Conservation (phyloP, 2,329 filamentous ascomycete genomes). For the Pestalotiopsis fici region DNA sequence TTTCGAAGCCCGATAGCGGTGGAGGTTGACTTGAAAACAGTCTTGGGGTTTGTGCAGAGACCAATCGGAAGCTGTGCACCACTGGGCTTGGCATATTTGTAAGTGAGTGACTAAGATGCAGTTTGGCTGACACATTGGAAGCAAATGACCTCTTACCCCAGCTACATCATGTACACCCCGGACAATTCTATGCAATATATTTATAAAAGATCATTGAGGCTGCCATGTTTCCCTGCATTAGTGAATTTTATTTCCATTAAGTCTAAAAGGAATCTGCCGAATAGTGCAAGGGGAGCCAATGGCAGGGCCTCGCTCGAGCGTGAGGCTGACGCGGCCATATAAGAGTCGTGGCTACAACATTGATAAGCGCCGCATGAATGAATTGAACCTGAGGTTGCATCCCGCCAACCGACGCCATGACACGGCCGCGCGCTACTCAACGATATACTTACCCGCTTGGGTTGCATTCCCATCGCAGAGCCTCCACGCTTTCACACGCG, state of each 20-base stretch:
- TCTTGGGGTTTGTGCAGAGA: background rate
- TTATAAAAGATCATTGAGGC: background rate
- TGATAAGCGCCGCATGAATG: too few relatives aligned
- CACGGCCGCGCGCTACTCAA: too few relatives aligned
- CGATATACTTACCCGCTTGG: background rate
- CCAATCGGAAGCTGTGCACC: background rate
- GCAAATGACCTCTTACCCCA: background rate
- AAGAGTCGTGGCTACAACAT: too few relatives aligned
- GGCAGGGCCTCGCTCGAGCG: background rate
- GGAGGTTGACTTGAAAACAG: background rate
- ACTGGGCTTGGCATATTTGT: background rate
- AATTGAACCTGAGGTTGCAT: too few relatives aligned
- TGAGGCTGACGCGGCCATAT: background rate
- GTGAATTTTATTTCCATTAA: background rate
- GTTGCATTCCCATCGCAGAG: background rate
- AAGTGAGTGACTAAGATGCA: background rate
- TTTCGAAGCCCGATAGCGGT: background rate
- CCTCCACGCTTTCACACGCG: background rate
- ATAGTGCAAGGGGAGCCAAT: background rate
- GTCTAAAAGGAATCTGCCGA: background rate
- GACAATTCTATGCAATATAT: background rate
- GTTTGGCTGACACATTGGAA: background rate
- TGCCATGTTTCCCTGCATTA: background rate
- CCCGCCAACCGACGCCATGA: too few relatives aligned
- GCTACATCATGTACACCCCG: background rate